These are phyloP conservation scores for Beauveria pseudobassiana DNA, from an alignment of 2,329 filamentous ascomycete species.

Conservation along the genomic window DNA sequence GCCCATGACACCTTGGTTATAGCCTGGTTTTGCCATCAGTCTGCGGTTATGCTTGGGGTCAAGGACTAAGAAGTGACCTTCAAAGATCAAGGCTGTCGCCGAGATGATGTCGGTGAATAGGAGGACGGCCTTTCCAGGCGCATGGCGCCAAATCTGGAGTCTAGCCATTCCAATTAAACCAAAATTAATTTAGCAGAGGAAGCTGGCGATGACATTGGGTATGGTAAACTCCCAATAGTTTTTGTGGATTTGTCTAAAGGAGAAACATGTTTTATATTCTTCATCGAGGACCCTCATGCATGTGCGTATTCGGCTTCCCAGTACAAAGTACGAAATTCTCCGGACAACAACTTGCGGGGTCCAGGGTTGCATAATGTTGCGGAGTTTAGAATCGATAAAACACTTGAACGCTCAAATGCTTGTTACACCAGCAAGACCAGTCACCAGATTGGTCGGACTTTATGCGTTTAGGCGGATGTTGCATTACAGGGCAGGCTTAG, in stretches of 20 bases:
- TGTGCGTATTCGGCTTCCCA: too few species aligned
- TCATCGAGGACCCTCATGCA: background rate
- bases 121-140: slow-evolving; percentile 18
- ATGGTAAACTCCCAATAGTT: too few species aligned
- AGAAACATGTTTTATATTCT: background rate
- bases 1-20: slow-evolving; percentile 48
- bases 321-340: background rate
- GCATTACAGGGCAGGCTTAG: background rate
- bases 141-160: slow-evolving; percentile 15
- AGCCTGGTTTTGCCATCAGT: slow-evolving; percentile 26
- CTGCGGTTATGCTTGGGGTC: background rate
- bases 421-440: background rate
- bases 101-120: slow-evolving; percentile 17
- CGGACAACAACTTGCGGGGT: background rate
- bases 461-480: too few species aligned
- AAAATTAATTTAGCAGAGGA: too few species aligned
- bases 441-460: too few species aligned
- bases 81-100: slow-evolving; percentile 17
- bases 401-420: background rate
- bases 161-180: slow-evolving; percentile 10
- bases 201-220: too few species aligned
- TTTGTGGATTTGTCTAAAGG: background rate
- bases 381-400: background rate
- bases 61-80: slow-evolving; percentile 11
- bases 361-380: background rate